Percentiles rank a stretch among this genome's conserved stretches.
phyloP scores from a whole-genome alignment of 495 filamentous ascomycete species.

The Talaromyces adpressus region DNA sequence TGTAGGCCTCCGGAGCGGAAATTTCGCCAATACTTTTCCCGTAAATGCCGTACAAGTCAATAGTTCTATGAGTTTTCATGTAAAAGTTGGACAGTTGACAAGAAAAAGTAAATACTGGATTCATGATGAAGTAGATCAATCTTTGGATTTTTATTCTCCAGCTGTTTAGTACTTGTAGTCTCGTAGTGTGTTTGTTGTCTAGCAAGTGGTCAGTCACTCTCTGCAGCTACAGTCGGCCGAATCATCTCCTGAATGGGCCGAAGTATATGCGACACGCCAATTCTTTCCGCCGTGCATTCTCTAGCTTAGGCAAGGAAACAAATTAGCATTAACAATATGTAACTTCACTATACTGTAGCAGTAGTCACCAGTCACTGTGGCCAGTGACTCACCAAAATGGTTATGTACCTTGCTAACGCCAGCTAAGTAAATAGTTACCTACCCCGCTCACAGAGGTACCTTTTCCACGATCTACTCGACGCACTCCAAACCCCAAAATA shows the following conservation, averaged over 20 bases:
- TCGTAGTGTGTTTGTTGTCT: background rate
- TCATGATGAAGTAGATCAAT: background rate
- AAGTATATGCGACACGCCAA: background rate
- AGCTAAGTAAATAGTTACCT: background rate
- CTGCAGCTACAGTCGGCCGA: background rate
- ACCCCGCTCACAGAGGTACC: background rate
- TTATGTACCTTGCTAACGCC: background rate
- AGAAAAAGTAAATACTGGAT: background rate
- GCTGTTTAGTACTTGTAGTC: background rate
- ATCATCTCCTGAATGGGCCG: background rate
- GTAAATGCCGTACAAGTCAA: background rate
- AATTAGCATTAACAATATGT: background rate
- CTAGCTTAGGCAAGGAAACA: background rate
- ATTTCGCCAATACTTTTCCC: background rate
- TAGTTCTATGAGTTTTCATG: background rate
- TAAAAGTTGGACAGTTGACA: background rate
- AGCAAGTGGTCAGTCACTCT: background rate
- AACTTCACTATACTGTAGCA: background rate
- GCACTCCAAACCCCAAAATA: background rate
- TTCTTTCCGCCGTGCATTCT: background rate
- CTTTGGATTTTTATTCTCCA: background rate
- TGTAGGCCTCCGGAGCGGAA: constrained; percentile 6
- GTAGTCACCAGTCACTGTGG: background rate
- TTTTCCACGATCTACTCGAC: background rate
- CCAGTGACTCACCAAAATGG: background rate